Evolutionary conservation across 768 basidiomycete genomes (phyloP).

Genomic region (Macrolepiota fuliginosa): DNA sequence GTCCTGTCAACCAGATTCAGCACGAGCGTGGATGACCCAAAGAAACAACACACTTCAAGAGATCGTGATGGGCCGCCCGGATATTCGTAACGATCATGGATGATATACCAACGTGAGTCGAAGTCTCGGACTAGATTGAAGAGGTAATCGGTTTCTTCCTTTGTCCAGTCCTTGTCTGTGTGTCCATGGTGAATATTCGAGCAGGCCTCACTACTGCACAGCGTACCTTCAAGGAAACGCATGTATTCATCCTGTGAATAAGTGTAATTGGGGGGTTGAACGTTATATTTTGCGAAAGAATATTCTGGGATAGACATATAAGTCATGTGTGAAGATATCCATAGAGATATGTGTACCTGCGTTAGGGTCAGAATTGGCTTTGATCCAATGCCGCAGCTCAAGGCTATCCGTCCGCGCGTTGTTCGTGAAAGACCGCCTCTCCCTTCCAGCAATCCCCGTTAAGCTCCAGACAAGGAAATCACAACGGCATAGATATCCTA

Average conservation of each 20-base stretch:
- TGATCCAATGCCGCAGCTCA: constrained; percentile 83
- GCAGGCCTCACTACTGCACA: background rate
- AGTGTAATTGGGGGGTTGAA: constrained; percentile 57
- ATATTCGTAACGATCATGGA: constrained; percentile 87
- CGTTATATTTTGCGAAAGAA: constrained; percentile 81
- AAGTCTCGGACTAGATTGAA: constrained; percentile 79
- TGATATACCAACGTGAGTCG: constrained; percentile 86
- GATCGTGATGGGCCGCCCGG: constrained; percentile 48
- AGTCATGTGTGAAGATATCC: background rate
- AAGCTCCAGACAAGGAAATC: background rate
- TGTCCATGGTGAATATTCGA: background rate
- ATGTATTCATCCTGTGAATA: constrained; percentile 90
- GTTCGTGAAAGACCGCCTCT: constrained; percentile 72
- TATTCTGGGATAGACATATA: constrained; percentile 51
- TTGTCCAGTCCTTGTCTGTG: constrained; percentile 81
- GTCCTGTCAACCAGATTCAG: constrained; percentile 49
- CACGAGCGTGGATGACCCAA: background rate
- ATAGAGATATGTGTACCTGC: constrained; percentile 41
- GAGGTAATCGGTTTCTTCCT: constrained; percentile 92
- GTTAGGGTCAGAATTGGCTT: constrained; percentile 51
- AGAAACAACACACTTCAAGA: constrained; percentile 59
- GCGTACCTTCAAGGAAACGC: constrained; percentile 68
- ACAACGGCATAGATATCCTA: constrained; percentile 24
- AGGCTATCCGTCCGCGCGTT: constrained; percentile 64
- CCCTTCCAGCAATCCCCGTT: constrained; percentile 47